Evolutionary conservation across 2,329 filamentous ascomycete genomes (phyloP), one percentile per base, ranked within the genome.

Genomic region (Talaromyces pinophilus): DNA sequence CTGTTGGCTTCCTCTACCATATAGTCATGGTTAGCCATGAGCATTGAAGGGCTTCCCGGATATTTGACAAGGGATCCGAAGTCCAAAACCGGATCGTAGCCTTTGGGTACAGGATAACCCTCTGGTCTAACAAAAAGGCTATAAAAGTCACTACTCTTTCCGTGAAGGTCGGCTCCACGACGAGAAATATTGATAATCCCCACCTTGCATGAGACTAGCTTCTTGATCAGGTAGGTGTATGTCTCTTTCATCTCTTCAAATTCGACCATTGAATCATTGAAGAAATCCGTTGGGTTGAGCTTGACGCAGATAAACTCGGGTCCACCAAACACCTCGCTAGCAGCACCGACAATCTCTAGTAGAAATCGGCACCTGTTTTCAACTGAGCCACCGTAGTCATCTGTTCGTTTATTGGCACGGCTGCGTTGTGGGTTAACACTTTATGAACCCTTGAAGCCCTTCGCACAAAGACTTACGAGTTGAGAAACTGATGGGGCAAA

Each of bases 281-380:
- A 71, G 52, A 72, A 64, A 65, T 77, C 76, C 5, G 48, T 52
- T 7, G 48, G 48, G 48, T n/a, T n/a, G 48, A 52, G 4, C 22
- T 52, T 52, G 22, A 52, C 48, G 48, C 48, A 52, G 48, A 52
- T 28, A 17, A 7, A 25, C 13, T 52, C 48, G 1, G 22, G 48
- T 25, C 48, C 48, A 4, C 25, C 48, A 28, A 52, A 52, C 4
- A 25, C 48, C 48, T 52, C 48, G 17, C 70, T 65, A 25, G 73
- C 72, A 0, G 72, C 73, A 10, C 74, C 70, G 38, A 77, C 63
- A 1, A 76, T 71, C 59, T 77, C 72, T 13, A 78, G 71, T 3
- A 72, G 63, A 68, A 78, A 77, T 17, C 71, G 69, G 67, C 72
- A 74, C 13, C 76, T 71, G 54, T 75, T 75, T 52, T 74, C 71